Conservation (phyloP, 805 yeast genomes). For the Debaryomyces tyrocola region DNA sequence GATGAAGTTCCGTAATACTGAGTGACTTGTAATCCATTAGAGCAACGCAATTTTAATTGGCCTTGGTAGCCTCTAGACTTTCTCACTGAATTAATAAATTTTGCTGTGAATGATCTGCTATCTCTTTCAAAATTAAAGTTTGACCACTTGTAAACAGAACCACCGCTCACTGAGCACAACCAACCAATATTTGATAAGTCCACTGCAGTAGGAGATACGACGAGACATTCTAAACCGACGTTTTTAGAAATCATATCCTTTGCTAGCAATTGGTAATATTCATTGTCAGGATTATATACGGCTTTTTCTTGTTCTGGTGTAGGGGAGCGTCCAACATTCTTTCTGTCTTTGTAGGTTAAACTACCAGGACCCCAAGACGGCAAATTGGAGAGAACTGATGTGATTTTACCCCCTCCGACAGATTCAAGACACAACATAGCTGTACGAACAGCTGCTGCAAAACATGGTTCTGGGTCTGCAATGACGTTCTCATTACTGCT, state of each 20-base stretch:
- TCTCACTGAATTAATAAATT: conserved; percentile 52
- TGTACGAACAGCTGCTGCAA: conserved; percentile 74
- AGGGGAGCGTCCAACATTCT: conserved; percentile 39
- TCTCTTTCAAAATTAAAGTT: conserved; percentile 69
- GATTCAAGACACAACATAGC: conserved; percentile 61
- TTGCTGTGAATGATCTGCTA: conserved; percentile 61
- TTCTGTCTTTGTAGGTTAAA: conserved; percentile 45
- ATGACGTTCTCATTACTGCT: conserved; percentile 35
- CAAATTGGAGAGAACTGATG: conserved; percentile 61
- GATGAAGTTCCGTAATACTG: conserved; percentile 64
- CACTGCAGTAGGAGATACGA: conserved; percentile 60
- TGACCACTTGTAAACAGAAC: conserved; percentile 62
- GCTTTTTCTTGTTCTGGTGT: conserved; percentile 47
- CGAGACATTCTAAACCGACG: conserved; percentile 76
- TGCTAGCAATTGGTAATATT: conserved; percentile 61
- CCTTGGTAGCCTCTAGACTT: conserved; percentile 73
- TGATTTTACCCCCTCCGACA: conserved; percentile 83
- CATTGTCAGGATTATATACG: conserved; percentile 57
- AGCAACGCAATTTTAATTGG: conserved; percentile 79
- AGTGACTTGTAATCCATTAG: conserved; percentile 80
- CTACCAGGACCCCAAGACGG: conserved; percentile 85
- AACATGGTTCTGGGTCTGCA: conserved; percentile 63
- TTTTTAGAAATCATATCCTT: conserved; percentile 54
- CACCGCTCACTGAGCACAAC: conserved; percentile 71
- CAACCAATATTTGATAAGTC: conserved; percentile 75